Percentiles rank a stretch among this genome's conserved stretches.
These are phyloP conservation scores for Solanum megistacrolobum DNA, from an alignment of 257 asterid species.

Conservation along the genomic window DNA sequence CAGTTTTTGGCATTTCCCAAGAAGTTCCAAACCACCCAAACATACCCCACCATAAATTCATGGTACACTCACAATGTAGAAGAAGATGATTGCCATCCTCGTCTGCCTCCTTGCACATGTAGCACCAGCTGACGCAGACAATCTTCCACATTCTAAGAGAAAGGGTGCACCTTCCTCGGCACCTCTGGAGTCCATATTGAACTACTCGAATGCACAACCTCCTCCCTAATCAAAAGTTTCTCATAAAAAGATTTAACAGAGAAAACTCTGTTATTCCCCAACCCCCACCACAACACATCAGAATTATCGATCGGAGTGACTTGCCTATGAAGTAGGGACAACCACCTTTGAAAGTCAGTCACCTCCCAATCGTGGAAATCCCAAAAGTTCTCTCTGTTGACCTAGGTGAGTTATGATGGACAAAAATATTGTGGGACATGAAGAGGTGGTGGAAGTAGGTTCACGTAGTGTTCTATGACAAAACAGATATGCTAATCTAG, in stretches of 20 bases:
- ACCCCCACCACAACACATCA: background rate
- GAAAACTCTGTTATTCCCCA: background rate
- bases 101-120: background rate
- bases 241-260: background rate
- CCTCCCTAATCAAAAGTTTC: background rate
- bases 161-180: background rate
- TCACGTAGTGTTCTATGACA: background rate
- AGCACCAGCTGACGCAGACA: background rate
- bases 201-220: background rate
- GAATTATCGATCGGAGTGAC: background rate
- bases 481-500: background rate
- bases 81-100: background rate
- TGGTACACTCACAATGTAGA: background rate
- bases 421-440: background rate
- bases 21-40: background rate
- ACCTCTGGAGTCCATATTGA: background rate
- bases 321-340: background rate
- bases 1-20: background rate
- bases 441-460: background rate
- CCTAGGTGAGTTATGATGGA: background rate
- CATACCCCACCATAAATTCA: background rate
- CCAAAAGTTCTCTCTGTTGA: background rate
- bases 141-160: background rate
- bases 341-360: background rate
- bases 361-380: background rate